Percentiles rank a stretch among this genome's conserved stretches.
Evolutionary conservation across 2,329 filamentous ascomycete genomes (phyloP).

Genomic region (Alternaria incomplexa): DNA sequence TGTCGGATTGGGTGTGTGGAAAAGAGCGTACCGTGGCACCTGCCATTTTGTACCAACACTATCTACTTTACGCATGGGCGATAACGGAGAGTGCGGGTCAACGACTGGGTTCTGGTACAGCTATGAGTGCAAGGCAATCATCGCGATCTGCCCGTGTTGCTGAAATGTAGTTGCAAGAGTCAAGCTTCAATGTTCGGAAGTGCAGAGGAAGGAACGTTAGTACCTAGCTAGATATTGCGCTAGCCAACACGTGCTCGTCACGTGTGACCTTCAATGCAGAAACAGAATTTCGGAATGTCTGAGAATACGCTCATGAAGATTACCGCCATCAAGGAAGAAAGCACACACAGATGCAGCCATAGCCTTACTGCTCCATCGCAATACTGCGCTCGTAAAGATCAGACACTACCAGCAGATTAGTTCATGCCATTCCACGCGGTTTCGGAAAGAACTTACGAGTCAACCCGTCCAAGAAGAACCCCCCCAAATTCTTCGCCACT

Average conservation of each 20-base stretch:
- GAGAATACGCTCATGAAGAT: background rate
- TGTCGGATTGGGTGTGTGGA: background rate
- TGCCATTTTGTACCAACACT: background rate
- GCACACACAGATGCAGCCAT: background rate
- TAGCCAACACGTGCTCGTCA: background rate
- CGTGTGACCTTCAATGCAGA: background rate
- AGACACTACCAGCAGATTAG: constrained; percentile 11
- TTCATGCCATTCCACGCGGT: background rate
- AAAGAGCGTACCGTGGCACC: background rate
- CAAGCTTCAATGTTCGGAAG: background rate
- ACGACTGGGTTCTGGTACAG: background rate
- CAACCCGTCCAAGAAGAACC: constrained; percentile 17
- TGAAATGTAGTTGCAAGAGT: background rate
- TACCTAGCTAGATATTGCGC: background rate
- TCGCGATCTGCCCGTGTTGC: too few relatives aligned
- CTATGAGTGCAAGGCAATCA: background rate
- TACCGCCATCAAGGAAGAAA: background rate
- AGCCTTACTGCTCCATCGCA: background rate
- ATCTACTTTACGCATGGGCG: background rate
- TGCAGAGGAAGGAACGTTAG: background rate
- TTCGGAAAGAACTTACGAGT: constrained; percentile 13
- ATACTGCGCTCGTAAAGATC: constrained; percentile 20
- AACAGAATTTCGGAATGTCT: background rate
- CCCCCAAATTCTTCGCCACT: constrained; percentile 13
- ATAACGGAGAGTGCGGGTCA: background rate